phyloP scores from a whole-genome alignment of 1,284 basidiomycete species.

The Ganoderma lucidum region DNA sequence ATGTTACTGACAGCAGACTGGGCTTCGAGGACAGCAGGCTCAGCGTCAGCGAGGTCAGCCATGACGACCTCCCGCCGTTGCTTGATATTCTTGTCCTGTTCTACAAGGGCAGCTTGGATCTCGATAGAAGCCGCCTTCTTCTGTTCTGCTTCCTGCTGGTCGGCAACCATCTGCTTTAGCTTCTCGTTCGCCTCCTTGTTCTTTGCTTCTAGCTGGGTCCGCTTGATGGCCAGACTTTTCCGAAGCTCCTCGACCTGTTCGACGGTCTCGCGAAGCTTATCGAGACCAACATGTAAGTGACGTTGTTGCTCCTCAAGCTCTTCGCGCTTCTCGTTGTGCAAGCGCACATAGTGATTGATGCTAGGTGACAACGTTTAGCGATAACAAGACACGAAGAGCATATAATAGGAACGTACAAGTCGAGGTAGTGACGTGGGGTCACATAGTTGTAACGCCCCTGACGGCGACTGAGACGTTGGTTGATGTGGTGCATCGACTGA shows the following conservation, averaged over 20 bases:
- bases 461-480: constrained; percentile 87
- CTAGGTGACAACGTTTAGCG: constrained; percentile 48
- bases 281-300: constrained; percentile 97
- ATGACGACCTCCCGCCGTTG: constrained; percentile 91
- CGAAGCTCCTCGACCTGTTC: constrained; percentile 96
- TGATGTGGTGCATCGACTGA: constrained; percentile 89
- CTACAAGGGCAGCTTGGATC: constrained; percentile 92
- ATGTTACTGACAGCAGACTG: constrained; percentile 97
- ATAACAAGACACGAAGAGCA: neutral
- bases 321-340: constrained; percentile 98
- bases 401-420: constrained; percentile 79
- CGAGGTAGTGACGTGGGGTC: constrained; percentile 98
- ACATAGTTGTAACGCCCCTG: constrained; percentile 96
- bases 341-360: constrained; percentile 97
- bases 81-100: constrained; percentile 91
- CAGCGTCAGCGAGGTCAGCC: constrained; percentile 96
- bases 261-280: constrained; percentile 96
- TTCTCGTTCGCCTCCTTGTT: constrained; percentile 97
- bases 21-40: constrained; percentile 96
- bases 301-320: constrained; percentile 99
- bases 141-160: constrained; percentile 98
- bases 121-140: constrained; percentile 97
- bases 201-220: constrained; percentile 92
- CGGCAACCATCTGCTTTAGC: constrained; percentile 96
- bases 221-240: constrained; percentile 94